Evolutionary conservation across 2,329 filamentous ascomycete species (phyloP), one percentile per base, ranked within the genome.

Genomic region (Lachnellula cervina): DNA sequence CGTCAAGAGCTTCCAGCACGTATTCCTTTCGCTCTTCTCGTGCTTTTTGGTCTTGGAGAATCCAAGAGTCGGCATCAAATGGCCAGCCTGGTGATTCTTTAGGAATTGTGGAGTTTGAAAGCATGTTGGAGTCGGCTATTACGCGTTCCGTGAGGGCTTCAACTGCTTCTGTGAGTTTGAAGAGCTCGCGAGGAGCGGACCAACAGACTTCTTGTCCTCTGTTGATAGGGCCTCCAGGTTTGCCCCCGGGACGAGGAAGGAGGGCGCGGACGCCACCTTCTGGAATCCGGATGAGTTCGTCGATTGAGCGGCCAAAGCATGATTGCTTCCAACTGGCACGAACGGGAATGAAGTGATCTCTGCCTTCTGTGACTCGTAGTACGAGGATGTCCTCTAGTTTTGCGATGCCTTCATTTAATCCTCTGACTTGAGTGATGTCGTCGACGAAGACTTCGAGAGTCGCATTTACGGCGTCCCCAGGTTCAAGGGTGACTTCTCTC

Each of bases 321-420:
- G 90, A 90, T 8, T 88, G 88, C 3, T 87, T 75, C 93, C 94
- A 99, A 1, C 74, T 76, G 0, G 82, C 94, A 23, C 82, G 84
- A 0, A 96, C 77, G 0, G 91, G 87, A 40, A 99, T 83, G 68
- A 99, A 99, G 68, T 97, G 89, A 65, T 99, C 94, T 48, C 91
- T 82, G 0, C 95, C 95, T 51, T 87, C 83, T 11, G 84, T 80
- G 5, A 99, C 89, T 0, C 91, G 85, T 8, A 99, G 78, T 2
- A 99, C 87, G 7, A 99, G 77, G 3, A 99, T 86, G 61, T 97
- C 91, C 59, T 97, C 93, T 0, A 99, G 75, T 7, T 75, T 76
- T 4, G 76, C 69, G 1, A 78, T 76, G 16, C 82, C 83, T 52
- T 87, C 78, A 62, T 97, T 97, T 38, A 99, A 77, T 2, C 79